Evolutionary conservation across 2,329 filamentous ascomycete genomes (phyloP).

Genomic region (Hymenoscyphus fraxineus): DNA sequence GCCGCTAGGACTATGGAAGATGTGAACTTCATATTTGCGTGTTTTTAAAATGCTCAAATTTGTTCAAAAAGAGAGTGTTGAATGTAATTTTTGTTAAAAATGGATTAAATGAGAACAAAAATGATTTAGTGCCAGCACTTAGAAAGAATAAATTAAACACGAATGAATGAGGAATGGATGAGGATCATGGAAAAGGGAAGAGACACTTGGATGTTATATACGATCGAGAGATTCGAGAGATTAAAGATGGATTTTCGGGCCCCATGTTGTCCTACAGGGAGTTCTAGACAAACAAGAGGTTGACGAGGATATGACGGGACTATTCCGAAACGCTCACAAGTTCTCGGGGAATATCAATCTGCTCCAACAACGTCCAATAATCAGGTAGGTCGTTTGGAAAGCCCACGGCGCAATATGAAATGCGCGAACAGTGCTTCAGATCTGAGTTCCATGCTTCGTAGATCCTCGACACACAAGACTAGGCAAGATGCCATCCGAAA

Average conservation of each 20-base stretch:
- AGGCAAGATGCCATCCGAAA: neutral
- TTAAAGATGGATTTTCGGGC: neutral
- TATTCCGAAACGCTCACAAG: neutral
- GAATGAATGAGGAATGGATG: neutral
- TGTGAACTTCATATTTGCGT: constrained; percentile 3
- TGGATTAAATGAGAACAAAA: neutral
- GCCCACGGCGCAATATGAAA: neutral
- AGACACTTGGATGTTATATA: neutral
- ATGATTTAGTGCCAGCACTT: neutral
- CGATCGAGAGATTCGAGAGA: no score
- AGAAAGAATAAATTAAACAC: neutral
- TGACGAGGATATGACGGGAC: neutral
- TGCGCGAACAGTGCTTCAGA: neutral
- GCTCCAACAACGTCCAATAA: neutral
- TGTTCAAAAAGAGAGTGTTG: neutral
- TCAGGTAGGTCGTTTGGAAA: neutral
- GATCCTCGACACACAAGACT: neutral
- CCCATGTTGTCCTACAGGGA: neutral
- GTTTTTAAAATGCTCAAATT: neutral
- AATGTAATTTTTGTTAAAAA: neutral
- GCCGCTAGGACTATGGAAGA: neutral
- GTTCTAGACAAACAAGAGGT: neutral
- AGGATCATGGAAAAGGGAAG: neutral
- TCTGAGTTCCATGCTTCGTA: neutral
- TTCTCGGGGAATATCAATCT: neutral